phyloP scores from a whole-genome alignment of 352 stramenopile genomes.

The Phytopythium litorale region DNA sequence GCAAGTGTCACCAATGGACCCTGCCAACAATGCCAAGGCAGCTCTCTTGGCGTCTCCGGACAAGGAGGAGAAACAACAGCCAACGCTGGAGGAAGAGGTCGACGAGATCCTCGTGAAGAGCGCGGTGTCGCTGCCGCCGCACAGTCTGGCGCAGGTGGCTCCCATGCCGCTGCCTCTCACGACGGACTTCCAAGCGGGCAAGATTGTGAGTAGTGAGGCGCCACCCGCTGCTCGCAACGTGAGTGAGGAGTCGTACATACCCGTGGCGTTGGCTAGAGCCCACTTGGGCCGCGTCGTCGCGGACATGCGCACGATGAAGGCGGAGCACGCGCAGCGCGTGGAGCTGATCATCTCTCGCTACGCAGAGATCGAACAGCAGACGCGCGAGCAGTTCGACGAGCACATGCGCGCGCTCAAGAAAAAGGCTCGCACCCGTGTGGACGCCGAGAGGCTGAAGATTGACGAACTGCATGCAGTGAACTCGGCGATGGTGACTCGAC shows the following conservation, averaged over 20 bases:
- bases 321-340: constrained; percentile 50
- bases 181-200: constrained; percentile 49
- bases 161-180: constrained; percentile 28
- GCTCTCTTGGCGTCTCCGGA: neutral
- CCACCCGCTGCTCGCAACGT: constrained; percentile 13
- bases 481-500: neutral
- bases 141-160: constrained; percentile 18
- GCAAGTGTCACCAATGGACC: neutral
- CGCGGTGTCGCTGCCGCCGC: neutral
- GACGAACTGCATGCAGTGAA: constrained; percentile 7
- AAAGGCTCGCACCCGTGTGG: constrained; percentile 23
- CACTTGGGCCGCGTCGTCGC: constrained; percentile 66
- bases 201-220: constrained; percentile 15
- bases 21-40: neutral
- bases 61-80: constrained; percentile 5
- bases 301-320: constrained; percentile 79
- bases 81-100: constrained; percentile 1
- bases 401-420: constrained; percentile 43
- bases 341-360: constrained; percentile 48
- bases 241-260: constrained; percentile 66
- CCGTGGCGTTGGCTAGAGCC: constrained; percentile 50
- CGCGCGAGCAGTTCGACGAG: constrained; percentile 47
- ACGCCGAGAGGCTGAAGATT: constrained; percentile 25
- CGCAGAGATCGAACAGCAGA: constrained; percentile 53
- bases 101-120: constrained; percentile 1